These are phyloP conservation scores for Cicer arietinum DNA, from an alignment of 306 rosid species.

Conservation along the genomic window DNA sequence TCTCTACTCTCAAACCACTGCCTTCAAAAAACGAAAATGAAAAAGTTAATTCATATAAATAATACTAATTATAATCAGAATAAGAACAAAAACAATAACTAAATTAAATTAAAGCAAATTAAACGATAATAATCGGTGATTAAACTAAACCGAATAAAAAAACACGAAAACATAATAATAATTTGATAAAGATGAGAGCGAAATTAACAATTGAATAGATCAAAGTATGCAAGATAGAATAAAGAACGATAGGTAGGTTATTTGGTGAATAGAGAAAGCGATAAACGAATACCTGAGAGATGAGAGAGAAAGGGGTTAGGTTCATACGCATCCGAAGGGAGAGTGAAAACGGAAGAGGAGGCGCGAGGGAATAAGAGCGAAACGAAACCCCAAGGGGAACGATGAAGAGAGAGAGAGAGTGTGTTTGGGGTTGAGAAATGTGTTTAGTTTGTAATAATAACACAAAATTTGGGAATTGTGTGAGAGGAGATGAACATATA, in stretches of 20 bases:
- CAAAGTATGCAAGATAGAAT: constrained; percentile 10
- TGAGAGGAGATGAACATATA: constrained; percentile 34
- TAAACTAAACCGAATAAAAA: constrained; percentile 31
- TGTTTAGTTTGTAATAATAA: constrained; percentile 3
- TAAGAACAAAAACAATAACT: constrained; percentile 16
- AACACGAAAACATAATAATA: background rate
- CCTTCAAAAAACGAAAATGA: constrained; percentile 12
- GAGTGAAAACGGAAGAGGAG: constrained; percentile 15
- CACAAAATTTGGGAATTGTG: constrained; percentile 41
- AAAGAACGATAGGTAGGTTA: background rate
- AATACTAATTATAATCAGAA: constrained; percentile 14
- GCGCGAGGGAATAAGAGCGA: constrained; percentile 30
- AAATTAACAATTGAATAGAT: constrained; percentile 45
- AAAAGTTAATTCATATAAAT: background rate
- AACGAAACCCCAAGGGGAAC: constrained; percentile 55
- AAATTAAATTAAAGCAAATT: background rate
- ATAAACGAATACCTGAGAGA: constrained; percentile 62
- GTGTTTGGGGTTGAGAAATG: constrained; percentile 48
- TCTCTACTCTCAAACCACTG: constrained; percentile 67
- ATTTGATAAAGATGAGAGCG: constrained; percentile 8
- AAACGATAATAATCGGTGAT: constrained; percentile 30
- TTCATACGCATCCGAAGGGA: constrained; percentile 71
- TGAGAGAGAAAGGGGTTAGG: constrained; percentile 57
- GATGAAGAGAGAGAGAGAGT: background rate
- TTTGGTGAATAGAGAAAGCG: background rate